Conservation (phyloP, 163 green algal genomes). For the Scenedesmus sp. region DNA sequence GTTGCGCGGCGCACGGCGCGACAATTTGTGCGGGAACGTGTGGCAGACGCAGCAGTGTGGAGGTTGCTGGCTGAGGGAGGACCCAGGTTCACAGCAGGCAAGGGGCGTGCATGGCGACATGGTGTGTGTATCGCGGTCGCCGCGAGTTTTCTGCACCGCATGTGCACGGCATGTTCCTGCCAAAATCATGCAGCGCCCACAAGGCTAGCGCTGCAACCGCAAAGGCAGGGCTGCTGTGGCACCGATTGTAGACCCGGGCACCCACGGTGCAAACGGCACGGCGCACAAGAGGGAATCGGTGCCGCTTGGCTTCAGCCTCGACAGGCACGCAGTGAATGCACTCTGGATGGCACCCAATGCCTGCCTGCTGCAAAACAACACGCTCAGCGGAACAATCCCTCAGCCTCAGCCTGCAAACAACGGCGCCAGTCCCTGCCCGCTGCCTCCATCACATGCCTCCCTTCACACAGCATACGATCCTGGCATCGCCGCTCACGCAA, state of each 20-base stretch:
- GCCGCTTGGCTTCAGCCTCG: not conserved
- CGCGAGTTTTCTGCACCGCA: not conserved
- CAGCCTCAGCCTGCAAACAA: too few relatives aligned
- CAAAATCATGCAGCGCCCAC: conserved; percentile 15
- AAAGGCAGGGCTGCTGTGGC: conserved; percentile 4
- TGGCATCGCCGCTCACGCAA: not conserved
- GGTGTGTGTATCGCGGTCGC: too few relatives aligned
- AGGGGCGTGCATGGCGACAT: not conserved
- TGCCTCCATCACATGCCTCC: not conserved
- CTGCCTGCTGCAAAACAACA: not conserved
- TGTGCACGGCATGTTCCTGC: not conserved
- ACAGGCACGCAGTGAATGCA: too few relatives aligned
- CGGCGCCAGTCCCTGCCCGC: too few relatives aligned
- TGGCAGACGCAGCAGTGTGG: not conserved
- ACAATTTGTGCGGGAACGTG: too few relatives aligned
- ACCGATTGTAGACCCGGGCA: not conserved
- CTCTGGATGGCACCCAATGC: too few relatives aligned
- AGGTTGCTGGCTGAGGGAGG: too few relatives aligned
- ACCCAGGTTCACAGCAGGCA: not conserved
- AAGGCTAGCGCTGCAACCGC: not conserved
- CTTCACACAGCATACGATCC: too few relatives aligned
- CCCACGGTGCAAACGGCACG: not conserved
- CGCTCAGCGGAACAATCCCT: not conserved
- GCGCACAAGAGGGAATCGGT: not conserved
- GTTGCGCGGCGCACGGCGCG: not conserved